phyloP scores from a whole-genome alignment of 768 basidiomycete species.

The Steccherinum ochraceum region DNA sequence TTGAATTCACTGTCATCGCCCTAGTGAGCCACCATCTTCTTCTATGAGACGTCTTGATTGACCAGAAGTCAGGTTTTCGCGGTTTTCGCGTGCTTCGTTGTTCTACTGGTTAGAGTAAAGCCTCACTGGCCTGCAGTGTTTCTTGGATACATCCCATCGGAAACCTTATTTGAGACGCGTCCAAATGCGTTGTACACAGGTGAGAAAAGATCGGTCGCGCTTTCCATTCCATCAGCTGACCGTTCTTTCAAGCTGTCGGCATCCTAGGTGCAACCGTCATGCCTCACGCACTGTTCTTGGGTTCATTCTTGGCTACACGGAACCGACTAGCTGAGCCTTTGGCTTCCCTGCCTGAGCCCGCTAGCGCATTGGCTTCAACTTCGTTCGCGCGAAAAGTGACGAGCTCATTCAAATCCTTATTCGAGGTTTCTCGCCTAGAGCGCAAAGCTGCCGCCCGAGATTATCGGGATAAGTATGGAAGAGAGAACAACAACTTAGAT shows the following conservation, averaged over 20 bases:
- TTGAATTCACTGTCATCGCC: conserved; percentile 53
- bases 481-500: conserved; percentile 26
- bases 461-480: conserved; percentile 28
- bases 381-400: neutral
- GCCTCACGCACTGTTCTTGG: conserved; percentile 91
- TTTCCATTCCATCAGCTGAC: conserved; percentile 17
- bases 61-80: conserved; percentile 18
- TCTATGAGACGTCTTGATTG: no score
- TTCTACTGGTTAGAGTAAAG: conserved; percentile 64
- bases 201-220: conserved; percentile 22
- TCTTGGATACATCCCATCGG: conserved; percentile 69
- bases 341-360: conserved; percentile 21
- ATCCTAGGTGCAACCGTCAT: conserved; percentile 84
- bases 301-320: conserved; percentile 80
- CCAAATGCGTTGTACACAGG: conserved; percentile 48
- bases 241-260: conserved; percentile 45
- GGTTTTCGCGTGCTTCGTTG: conserved; percentile 72
- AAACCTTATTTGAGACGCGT: conserved; percentile 41
- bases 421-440: conserved; percentile 17
- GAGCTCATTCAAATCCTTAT: conserved; percentile 12
- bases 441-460: conserved; percentile 15
- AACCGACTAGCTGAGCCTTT: conserved; percentile 42
- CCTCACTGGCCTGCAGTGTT: conserved; percentile 72
- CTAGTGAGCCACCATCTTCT: conserved; percentile 54
- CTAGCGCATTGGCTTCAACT: conserved; percentile 4